Evolutionary conservation across 805 yeast genomes (phyloP), one percentile per base, ranked within the genome.

Genomic region (Candida mattraensis): DNA sequence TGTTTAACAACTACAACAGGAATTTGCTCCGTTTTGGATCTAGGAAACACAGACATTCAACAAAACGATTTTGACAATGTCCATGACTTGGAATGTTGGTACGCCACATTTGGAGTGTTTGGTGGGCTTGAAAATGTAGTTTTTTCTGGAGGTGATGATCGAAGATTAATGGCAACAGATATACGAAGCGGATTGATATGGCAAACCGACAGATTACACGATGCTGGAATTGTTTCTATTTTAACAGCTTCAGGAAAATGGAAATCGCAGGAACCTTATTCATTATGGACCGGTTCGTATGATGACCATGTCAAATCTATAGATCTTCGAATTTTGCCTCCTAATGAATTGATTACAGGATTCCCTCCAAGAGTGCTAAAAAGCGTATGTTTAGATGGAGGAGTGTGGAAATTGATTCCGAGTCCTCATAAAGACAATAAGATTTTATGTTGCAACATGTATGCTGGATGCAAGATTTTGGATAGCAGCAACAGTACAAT

Each of bases 141-240:
- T 0, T 83, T 81, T 48, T 77, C 88, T 3, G 99, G 98, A 4
- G 98, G 98, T 11, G 99, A 91, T 56, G 98, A 93, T 61, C 72
- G 83, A 5, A 63, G 69, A 11, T 62, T 91, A 10, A 76, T 80
- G 19, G 89, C 89, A 1, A 87, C 82, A 54, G 97, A 89, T 58
- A 34, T 72, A 7, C 63, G 83, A 42, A 42, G 60, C 45, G 51
- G 66, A 50, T 49, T 64, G 21, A 45, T 69, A 2, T 69, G 64
- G 45, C 56, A 66, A 33, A 60, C 65, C 5, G 54, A 57, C 22
- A 72, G 86, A 37, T 69, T 85, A 15, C 98, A 91, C 56, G 83
- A 78, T 25, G 96, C 98, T 0, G 99, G 99, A 1, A 87, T 91
- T 1, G 91, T 88, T 3, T 79, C 94, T 2, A 82, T 93, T 12